Conservation (phyloP, 2,329 filamentous ascomycete species). For the Aureobasidium vineae region DNA sequence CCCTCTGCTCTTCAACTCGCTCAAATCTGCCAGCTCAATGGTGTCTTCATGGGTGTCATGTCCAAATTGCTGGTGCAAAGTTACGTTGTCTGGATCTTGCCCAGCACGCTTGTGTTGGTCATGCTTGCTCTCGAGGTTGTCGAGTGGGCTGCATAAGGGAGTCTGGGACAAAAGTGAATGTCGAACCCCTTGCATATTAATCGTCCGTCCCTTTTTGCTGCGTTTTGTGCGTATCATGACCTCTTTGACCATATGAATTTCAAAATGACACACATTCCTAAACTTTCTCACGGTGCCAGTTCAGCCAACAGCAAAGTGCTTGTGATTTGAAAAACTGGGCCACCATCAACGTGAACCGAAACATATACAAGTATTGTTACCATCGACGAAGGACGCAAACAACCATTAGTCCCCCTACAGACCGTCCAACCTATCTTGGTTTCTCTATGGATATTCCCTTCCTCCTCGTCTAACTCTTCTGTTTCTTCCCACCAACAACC, state of each 20-base stretch:
- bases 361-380: not conserved
- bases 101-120: conserved; percentile 85
- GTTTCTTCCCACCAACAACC: not conserved
- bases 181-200: not conserved
- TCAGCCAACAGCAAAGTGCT: not conserved
- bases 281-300: no score
- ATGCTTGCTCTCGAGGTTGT: conserved; percentile 90
- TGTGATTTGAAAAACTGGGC: not conserved
- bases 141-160: conserved; percentile 65
- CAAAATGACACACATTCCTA: not conserved
- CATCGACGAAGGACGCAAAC: not conserved
- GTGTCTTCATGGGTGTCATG: conserved; percentile 94
- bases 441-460: not conserved
- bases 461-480: not conserved
- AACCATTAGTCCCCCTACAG: not conserved
- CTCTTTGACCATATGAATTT: not conserved
- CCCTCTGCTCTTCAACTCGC: conserved; percentile 91
- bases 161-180: not conserved
- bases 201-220: not conserved
- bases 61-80: conserved; percentile 90
- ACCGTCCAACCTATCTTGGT: not conserved
- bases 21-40: conserved; percentile 98
- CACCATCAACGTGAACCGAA: not conserved
- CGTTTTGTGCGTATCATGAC: not conserved
- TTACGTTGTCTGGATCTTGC: conserved; percentile 95